Evolutionary conservation across 352 stramenopile genomes (phyloP), one percentile per base, ranked within the genome.

Genomic region (Globisporangium perplexum): DNA sequence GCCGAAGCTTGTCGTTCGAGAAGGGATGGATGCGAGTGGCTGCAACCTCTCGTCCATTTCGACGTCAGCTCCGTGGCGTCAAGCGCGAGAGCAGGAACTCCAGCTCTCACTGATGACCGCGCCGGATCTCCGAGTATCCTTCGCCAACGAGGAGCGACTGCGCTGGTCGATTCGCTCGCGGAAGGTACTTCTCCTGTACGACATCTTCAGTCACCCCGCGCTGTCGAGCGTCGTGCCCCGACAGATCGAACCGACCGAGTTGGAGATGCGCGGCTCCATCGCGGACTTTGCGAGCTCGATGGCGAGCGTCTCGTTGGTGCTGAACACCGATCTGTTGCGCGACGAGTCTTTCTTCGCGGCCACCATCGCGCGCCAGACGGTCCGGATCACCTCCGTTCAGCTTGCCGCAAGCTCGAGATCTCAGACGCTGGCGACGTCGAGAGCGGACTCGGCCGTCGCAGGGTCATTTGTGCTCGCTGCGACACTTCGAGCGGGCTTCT

Each of bases 201-300:
- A 62, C 14, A 47, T 30, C 33, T 43, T 53, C 28, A 46, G 20
- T 7, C 17, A 2, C 10, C 42, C 48, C 23, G 24, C n/a, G 11
- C 28, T 49, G 6, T 22, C 50, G 17, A 49, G 28, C 10, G 56
- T 57, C 33, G 30, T 62, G 8, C 35, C 52, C 38, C 43, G 42
- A 18, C 49, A 62, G 35, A 10, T 31, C 7, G 24, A 7, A 3
- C n/a, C 7, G 4, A 48, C 50, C 12, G 36, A 47, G n/a, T 24
- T 62, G n/a, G 49, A 51, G 24, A 53, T 57, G 56, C 56, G 56
- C 10, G 43, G 49, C 33, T 43, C 48, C 4, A 50, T 62, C 42
- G 2, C 31, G 11, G 50, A 53, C 6, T 57, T 57, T 11, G n/a
- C 47, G 11, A 36, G 42, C 6, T 51, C 56, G 5, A 47, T 62